Evolutionary conservation across 768 basidiomycete genomes (phyloP).

Genomic region (Calvatia gigantea): DNA sequence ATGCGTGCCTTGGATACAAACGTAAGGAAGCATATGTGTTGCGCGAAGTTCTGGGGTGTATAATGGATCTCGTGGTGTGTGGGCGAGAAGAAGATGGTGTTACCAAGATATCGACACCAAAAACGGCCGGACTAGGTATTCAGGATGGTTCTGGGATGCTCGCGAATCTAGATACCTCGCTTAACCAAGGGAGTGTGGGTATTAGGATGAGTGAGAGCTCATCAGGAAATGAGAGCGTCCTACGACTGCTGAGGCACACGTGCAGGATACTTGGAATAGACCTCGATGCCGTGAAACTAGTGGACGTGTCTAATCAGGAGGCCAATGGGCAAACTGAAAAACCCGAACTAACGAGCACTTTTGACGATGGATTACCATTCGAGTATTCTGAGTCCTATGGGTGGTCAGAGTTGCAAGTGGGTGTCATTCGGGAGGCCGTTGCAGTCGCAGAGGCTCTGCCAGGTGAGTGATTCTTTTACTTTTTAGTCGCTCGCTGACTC

Average conservation of each 20-base stretch:
- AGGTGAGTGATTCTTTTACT: conserved; percentile 44
- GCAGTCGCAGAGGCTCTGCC: conserved; percentile 89
- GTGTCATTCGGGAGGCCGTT: conserved; percentile 89
- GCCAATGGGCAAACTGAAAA: conserved; percentile 2
- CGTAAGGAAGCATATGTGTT: conserved; percentile 88
- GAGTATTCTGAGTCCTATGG: conserved; percentile 55
- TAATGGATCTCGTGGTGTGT: conserved; percentile 84
- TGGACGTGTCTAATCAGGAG: conserved; percentile 23
- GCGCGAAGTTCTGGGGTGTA: conserved; percentile 80
- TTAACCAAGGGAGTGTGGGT: conserved; percentile 55
- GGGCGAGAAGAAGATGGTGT: conserved; percentile 71
- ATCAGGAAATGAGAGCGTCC: conserved; percentile 80
- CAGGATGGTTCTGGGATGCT: conserved; percentile 37
- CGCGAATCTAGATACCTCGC: conserved; percentile 14
- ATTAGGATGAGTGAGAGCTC: conserved; percentile 69
- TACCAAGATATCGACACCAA: conserved; percentile 36
- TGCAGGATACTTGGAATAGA: conserved; percentile 81
- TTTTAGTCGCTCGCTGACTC: not conserved
- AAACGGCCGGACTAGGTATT: conserved; percentile 44
- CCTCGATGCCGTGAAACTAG: conserved; percentile 64
- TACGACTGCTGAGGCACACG: conserved; percentile 68
- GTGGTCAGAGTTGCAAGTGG: conserved; percentile 94
- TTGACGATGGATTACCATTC: conserved; percentile 18
- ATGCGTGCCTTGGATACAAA: conserved; percentile 76
- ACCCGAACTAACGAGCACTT: conserved; percentile 34